Percentiles rank a stretch among this genome's conserved stretches.
phyloP scores from a whole-genome alignment of 2,329 filamentous ascomycete species.

The Stemphylium lycopersici region DNA sequence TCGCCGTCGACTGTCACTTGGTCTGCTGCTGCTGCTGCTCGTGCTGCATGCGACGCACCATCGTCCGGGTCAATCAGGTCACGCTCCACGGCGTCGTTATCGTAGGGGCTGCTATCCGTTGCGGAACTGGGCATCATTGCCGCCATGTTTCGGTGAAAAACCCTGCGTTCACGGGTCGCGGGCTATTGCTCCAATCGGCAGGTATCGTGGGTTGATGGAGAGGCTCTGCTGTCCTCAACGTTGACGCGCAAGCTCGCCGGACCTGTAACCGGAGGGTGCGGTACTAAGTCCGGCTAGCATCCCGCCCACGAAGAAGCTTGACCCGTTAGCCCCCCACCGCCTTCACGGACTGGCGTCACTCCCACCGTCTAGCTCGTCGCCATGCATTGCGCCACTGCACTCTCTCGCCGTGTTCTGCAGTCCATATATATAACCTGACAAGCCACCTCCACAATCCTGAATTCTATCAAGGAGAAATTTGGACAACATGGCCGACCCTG shows the following conservation, averaged over 20 bases:
- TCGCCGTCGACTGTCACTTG: neutral
- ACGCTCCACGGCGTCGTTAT: constrained; percentile 55
- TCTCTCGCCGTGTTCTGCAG: constrained; percentile 15
- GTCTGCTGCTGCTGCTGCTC: neutral
- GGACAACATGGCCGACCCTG: constrained; percentile 53
- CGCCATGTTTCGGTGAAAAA: constrained; percentile 47
- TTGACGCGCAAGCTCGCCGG: constrained; percentile 22
- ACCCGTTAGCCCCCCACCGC: constrained; percentile 22
- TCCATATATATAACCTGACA: constrained; percentile 18
- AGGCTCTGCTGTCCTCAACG: constrained; percentile 37
- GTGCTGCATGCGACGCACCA: constrained; percentile 46
- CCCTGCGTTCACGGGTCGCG: constrained; percentile 31
- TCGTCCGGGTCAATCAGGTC: constrained; percentile 61
- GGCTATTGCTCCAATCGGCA: constrained; percentile 32
- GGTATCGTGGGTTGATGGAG: constrained; percentile 36
- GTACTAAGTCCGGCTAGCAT: constrained; percentile 28
- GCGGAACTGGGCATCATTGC: constrained; percentile 54
- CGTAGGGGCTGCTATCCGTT: constrained; percentile 50
- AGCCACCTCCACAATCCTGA: constrained; percentile 3
- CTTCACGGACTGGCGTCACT: constrained; percentile 31
- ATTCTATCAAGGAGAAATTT: constrained; percentile 10
- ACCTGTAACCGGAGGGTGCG: constrained; percentile 21
- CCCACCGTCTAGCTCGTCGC: constrained; percentile 32
- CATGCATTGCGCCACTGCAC: constrained; percentile 24
- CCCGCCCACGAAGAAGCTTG: constrained; percentile 34